Evolutionary conservation across 1,284 basidiomycete species (phyloP), one percentile per base, ranked within the genome.

Genomic region (Marasmius sp.): DNA sequence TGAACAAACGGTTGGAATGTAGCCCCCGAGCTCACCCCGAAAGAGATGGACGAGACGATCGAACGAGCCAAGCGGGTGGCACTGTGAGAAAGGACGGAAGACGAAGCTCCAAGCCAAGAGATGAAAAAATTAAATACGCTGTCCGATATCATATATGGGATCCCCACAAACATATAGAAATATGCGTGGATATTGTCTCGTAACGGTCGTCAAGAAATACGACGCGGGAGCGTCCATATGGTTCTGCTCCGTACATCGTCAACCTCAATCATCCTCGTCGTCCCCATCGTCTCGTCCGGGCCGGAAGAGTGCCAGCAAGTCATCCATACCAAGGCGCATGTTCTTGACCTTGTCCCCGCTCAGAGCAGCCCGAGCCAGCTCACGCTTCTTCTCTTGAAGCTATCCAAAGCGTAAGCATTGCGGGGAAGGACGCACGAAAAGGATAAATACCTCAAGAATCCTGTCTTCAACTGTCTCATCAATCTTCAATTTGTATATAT

Each of bases 401-500:
- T 87, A 58, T 43, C 75, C 41, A 36, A 59, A 51, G n/a, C 11
- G 18, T 47, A 54, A 52, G 11, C 59, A 22, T 68, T 18, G 2
- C 36, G 59, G 57, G 51, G 61, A 54, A 52, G 41, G n/a, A 59
- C 36, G 11, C 43, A 38, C 6, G 58, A 37, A 53, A 59, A 38
- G 34, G 27, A 48, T 6, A 38, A 33, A 65, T 62, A 91, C 86
- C 67, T 81, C 81, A 38, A 95, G 79, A 63, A 95, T 95, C 41
- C 95, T 87, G 71, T 96, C 89, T 70, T 99, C 97, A 10, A 98
- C 93, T 0, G 95, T 97, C 51, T 88, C 81, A 47, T 88, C 86
- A 62, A 99, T 90, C 62, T 91, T 94, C 38, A 99, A 83, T 77
- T 99, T 99, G 82, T 89, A 95, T 67, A 98, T 96, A 72, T 92